Percentiles rank a stretch among this genome's conserved stretches.
phyloP scores from a whole-genome alignment of 1,284 basidiomycete species.

The Phaffia rhodozyma region DNA sequence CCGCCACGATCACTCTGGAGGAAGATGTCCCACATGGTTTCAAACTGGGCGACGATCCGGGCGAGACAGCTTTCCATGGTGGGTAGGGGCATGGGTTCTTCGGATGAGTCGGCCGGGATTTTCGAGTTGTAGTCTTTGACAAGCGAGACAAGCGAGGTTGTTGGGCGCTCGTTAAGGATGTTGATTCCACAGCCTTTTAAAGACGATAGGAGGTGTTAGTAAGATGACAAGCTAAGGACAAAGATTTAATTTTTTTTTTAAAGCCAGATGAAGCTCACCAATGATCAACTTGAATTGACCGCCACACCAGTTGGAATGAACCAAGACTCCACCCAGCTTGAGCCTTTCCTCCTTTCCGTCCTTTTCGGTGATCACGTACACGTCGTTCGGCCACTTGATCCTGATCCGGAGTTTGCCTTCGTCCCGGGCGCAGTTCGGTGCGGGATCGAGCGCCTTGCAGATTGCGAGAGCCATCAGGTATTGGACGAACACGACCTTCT shows the following conservation, averaged over 20 bases:
- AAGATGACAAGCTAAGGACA: neutral
- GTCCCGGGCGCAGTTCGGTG: slow-evolving; percentile 31
- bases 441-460: slow-evolving; percentile 50
- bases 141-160: slow-evolving; percentile 67
- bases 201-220: neutral
- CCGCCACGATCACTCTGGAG: slow-evolving; percentile 27
- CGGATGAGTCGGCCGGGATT: slow-evolving; percentile 20
- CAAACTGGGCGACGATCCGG: slow-evolving; percentile 64
- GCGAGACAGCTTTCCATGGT: slow-evolving; percentile 66
- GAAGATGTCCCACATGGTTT: slow-evolving; percentile 64
- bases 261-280: no score
- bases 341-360: slow-evolving; percentile 36
- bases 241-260: no score
- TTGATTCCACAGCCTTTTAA: slow-evolving; percentile 76
- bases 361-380: slow-evolving; percentile 54
- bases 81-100: slow-evolving; percentile 34
- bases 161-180: slow-evolving; percentile 68
- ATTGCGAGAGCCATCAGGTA: slow-evolving; percentile 85
- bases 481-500: slow-evolving; percentile 82
- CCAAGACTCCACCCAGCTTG: slow-evolving; percentile 83
- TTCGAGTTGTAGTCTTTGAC: slow-evolving; percentile 27
- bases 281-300: slow-evolving; percentile 46
- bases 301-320: slow-evolving; percentile 71
- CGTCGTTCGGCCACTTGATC: slow-evolving; percentile 96
- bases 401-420: slow-evolving; percentile 50